These are phyloP conservation scores for Ottelia alismoides DNA, from an alignment of 106 monocot species.

Conservation along the genomic window DNA sequence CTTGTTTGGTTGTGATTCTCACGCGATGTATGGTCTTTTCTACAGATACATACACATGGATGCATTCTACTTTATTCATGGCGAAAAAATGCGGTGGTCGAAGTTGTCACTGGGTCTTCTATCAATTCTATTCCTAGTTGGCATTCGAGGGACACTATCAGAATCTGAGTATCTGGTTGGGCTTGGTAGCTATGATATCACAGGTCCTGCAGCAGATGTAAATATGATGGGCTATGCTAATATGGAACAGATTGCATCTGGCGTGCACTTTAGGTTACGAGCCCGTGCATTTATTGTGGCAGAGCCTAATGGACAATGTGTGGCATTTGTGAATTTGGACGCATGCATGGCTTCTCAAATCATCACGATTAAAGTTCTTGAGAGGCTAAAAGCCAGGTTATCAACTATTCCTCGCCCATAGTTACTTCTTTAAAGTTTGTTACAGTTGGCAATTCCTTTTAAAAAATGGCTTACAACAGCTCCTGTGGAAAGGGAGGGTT, in stretches of 20 bases:
- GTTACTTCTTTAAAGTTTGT: no score
- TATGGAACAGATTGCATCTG: conserved; percentile 15
- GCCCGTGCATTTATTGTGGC: conserved; percentile 25
- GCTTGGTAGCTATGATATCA: conserved; percentile 33
- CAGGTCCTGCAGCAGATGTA: conserved; percentile 25
- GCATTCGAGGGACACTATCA: not conserved
- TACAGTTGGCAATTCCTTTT: no score
- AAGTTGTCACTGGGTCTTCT: conserved; percentile 1
- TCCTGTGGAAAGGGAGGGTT: no score
- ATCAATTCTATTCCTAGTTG: not conserved
- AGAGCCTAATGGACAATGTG: conserved; percentile 12
- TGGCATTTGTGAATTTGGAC: conserved; percentile 83
- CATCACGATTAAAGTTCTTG: conserved; percentile 67
- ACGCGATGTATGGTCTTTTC: no score
- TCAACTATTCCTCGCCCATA: no score
- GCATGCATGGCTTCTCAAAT: conserved; percentile 95
- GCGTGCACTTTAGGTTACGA: conserved; percentile 23
- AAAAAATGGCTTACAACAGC: no score
- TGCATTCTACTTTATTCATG: no score
- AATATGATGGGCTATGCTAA: conserved; percentile 39
- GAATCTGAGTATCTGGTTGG: conserved; percentile 18
- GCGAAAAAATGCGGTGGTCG: not conserved
- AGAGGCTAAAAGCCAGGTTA: conserved; percentile 84
- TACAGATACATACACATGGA: no score
- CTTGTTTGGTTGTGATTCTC: no score